phyloP scores from a whole-genome alignment of 108 stramenopile species.

The Bacterosira constricta region DNA sequence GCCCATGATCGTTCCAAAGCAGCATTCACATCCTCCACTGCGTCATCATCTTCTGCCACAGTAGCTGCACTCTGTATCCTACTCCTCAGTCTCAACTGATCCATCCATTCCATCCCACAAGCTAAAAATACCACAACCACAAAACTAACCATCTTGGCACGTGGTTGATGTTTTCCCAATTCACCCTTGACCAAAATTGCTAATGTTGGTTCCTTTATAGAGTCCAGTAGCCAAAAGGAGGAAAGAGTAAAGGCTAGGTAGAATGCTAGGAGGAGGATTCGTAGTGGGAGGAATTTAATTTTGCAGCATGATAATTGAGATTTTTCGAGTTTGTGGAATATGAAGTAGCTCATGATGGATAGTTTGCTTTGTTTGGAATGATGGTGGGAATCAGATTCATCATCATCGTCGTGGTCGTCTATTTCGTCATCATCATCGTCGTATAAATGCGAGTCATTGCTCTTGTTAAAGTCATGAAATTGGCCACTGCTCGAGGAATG shows the following conservation, averaged over 20 bases:
- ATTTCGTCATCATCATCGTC: background rate
- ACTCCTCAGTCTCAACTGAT: constrained; percentile 7
- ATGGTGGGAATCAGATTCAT: background rate
- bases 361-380: constrained; percentile 1
- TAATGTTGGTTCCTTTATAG: constrained; percentile 94
- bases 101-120: constrained; percentile 64
- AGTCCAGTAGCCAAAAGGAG: constrained; percentile 89
- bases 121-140: constrained; percentile 68
- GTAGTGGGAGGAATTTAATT: constrained; percentile 1
- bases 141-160: constrained; percentile 87
- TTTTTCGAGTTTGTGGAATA: background rate
- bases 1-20: constrained; percentile 23
- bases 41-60: constrained; percentile 25
- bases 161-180: constrained; percentile 84
- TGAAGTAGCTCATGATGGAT: background rate
- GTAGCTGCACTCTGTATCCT: too few species aligned
- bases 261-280: constrained; percentile 39
- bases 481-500: background rate
- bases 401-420: constrained; percentile 5
- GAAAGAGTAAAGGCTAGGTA: constrained; percentile 39
- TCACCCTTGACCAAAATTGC: constrained; percentile 83
- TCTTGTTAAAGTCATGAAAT: constrained; percentile 3
- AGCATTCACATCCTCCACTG: constrained; percentile 17
- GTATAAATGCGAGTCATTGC: background rate
- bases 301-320: background rate